A percentile compares a stretch with the other conserved stretches of the same genome.
Conservation (phyloP, 441 rosid genomes). For the Biscutella auriculata region DNA sequence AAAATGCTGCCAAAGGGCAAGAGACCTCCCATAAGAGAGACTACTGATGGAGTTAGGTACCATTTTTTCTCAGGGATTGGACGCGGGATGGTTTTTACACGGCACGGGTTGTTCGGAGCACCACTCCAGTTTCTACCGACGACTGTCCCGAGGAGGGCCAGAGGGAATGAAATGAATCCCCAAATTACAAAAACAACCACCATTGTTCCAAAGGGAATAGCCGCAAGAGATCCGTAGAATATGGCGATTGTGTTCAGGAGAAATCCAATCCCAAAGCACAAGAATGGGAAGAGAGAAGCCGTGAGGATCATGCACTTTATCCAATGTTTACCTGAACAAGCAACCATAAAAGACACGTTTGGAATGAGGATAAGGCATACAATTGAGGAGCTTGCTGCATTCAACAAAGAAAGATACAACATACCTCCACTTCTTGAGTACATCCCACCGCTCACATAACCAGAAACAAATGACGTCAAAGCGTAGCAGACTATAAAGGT, state of each 20-base stretch:
- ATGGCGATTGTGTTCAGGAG: slow-evolving; percentile 80
- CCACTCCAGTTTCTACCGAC: slow-evolving; percentile 96
- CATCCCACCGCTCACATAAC: slow-evolving; percentile 99
- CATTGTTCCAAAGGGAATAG: slow-evolving; percentile 97
- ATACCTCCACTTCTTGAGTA: slow-evolving; percentile 98
- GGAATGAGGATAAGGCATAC: too few species aligned
- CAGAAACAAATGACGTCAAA: slow-evolving; percentile 90
- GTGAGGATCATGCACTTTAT: slow-evolving; percentile 93
- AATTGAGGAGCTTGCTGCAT: too few species aligned
- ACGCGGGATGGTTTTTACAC: slow-evolving; percentile 95
- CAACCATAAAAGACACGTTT: too few species aligned
- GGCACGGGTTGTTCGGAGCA: slow-evolving; percentile 93
- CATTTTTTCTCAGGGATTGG: slow-evolving; percentile 97
- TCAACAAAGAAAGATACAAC: too few species aligned
- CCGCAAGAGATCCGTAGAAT: slow-evolving; percentile 89
- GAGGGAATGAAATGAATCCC: slow-evolving; percentile 94
- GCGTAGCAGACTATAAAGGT: slow-evolving; percentile 96
- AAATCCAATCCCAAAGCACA: slow-evolving; percentile 91
- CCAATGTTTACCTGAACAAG: slow-evolving; percentile 78
- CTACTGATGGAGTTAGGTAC: slow-evolving; percentile 91
- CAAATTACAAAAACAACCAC: slow-evolving; percentile 87
- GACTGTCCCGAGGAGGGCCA: slow-evolving; percentile 92
- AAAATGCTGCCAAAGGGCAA: slow-evolving; percentile 95
- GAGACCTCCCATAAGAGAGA: slow-evolving; percentile 91
- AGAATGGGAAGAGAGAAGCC: slow-evolving; percentile 83